phyloP scores from a whole-genome alignment of 1,139 yeast species.

The Diutina scorzettiae region DNA sequence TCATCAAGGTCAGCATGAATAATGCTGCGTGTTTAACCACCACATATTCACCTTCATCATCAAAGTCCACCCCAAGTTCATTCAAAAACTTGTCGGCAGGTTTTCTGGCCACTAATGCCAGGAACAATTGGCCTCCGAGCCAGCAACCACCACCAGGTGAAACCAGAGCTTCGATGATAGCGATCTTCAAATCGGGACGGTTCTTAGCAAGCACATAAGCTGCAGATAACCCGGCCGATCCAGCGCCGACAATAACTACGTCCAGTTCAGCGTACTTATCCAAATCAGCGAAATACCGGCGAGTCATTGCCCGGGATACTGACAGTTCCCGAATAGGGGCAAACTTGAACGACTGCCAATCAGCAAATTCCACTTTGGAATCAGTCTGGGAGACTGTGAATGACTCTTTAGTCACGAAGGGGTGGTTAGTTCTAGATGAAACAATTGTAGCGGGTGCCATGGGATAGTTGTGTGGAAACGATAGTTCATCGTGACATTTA shows the following conservation, averaged over 20 bases:
- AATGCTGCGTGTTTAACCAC: conserved; percentile 75
- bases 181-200: conserved; percentile 67
- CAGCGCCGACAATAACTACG: conserved; percentile 68
- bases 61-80: conserved; percentile 54
- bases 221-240: conserved; percentile 67
- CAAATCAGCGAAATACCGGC: conserved; percentile 60
- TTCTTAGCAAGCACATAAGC: conserved; percentile 63
- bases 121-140: conserved; percentile 71
- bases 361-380: conserved; percentile 23
- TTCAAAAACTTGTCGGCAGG: conserved; percentile 62
- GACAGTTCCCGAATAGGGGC: conserved; percentile 69
- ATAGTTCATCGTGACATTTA: too few species aligned
- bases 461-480: neutral
- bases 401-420: neutral
- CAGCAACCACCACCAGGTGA: conserved; percentile 78
- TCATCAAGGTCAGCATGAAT: conserved; percentile 60
- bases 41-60: conserved; percentile 72
- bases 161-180: conserved; percentile 63
- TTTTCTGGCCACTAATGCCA: conserved; percentile 71
- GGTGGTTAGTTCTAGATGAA: neutral
- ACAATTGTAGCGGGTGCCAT: neutral
- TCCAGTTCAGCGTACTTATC: conserved; percentile 70
- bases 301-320: conserved; percentile 77
- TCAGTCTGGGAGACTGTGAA: too few species aligned
- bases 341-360: conserved; percentile 60